Percentiles rank a stretch among this genome's conserved stretches.
Evolutionary conservation across 768 basidiomycete genomes (phyloP).

Genomic region (Calvatia gigantea): DNA sequence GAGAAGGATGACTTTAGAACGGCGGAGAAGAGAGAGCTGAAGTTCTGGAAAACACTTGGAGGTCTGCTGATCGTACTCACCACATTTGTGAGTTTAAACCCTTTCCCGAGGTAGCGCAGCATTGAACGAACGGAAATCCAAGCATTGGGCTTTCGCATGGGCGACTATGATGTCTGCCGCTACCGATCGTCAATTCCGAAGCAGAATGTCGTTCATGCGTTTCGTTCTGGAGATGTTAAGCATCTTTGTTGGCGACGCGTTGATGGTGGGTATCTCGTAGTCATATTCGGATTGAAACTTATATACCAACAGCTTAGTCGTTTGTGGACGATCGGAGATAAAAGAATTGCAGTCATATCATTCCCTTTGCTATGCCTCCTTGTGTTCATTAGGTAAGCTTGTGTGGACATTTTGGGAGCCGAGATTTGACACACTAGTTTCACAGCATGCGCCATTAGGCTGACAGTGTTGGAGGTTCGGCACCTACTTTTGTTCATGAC

Average conservation of each 20-base stretch:
- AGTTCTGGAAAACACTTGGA: neutral
- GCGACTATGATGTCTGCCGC: neutral
- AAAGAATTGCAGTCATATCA: neutral
- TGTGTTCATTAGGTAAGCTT: neutral
- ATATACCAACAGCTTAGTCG: neutral
- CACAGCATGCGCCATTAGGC: neutral
- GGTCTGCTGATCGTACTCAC: neutral
- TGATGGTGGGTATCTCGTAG: neutral
- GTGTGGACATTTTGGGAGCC: neutral
- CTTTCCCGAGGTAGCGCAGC: neutral
- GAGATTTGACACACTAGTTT: neutral
- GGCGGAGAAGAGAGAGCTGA: neutral
- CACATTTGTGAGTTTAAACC: neutral
- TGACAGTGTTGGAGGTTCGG: neutral
- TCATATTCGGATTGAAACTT: neutral
- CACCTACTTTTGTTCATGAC: neutral
- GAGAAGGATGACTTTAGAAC: neutral
- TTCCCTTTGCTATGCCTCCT: neutral
- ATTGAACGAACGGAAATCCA: neutral
- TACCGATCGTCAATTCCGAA: neutral
- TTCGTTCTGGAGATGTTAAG: neutral
- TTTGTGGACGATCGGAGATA: slow-evolving; percentile 1
- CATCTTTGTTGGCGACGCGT: neutral
- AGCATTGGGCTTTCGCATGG: slow-evolving; percentile 5
- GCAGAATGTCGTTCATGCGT: slow-evolving; percentile 1